phyloP scores from a whole-genome alignment of 1,284 basidiomycete genomes.

The Cutaneotrichosporon cyanovorans region DNA sequence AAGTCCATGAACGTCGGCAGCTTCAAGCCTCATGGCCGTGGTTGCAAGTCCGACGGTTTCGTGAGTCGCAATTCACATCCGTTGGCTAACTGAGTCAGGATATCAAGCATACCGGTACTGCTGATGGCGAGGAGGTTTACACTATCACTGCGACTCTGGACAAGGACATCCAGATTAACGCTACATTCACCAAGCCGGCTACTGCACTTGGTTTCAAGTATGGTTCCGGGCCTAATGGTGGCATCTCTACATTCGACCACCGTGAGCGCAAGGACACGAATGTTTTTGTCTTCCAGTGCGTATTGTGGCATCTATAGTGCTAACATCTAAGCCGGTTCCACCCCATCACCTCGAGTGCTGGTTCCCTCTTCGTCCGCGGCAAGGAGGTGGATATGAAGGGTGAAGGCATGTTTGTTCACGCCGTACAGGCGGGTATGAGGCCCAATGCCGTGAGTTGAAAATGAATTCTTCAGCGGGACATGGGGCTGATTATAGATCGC shows the following conservation, averaged over 20 bases:
- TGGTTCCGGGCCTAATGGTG: conserved; percentile 78
- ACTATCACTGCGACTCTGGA: conserved; percentile 72
- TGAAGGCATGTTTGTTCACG: conserved; percentile 87
- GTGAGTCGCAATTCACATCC: conserved; percentile 44
- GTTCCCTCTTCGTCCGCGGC: conserved; percentile 67
- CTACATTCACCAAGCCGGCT: conserved; percentile 64
- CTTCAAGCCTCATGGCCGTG: conserved; percentile 74
- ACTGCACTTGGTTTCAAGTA: conserved; percentile 82
- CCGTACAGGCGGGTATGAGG: conserved; percentile 91
- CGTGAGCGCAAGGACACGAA: conserved; percentile 54
- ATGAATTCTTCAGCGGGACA: neutral
- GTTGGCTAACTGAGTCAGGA: conserved; percentile 21
- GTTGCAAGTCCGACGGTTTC: conserved; percentile 83
- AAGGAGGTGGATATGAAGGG: conserved; percentile 61
- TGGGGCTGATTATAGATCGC: conserved; percentile 53
- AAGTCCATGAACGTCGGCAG: conserved; percentile 82
- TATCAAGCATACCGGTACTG: conserved; percentile 60
- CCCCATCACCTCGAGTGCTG: conserved; percentile 62
- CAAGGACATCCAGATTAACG: conserved; percentile 69
- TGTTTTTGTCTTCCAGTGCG: conserved; percentile 73
- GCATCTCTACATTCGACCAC: conserved; percentile 78
- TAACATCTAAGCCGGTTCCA: conserved; percentile 60
- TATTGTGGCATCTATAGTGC: neutral
- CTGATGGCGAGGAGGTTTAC: conserved; percentile 63
- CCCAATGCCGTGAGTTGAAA: conserved; percentile 61